Evolutionary conservation across 108 stramenopile species (phyloP).

Genomic region (Nitzschia putrida): DNA sequence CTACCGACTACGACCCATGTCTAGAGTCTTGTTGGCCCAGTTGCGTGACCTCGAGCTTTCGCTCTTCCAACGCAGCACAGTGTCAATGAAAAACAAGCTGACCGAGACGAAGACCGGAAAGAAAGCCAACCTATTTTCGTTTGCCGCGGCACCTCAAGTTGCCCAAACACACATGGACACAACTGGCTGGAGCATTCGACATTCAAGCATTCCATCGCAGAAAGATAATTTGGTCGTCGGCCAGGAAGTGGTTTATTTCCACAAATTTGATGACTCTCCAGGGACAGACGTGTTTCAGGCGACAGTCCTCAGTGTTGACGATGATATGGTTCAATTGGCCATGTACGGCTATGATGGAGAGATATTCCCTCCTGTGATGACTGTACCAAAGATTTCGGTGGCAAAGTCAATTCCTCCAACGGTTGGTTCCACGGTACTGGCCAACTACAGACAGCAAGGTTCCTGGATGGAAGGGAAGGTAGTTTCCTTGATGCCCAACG

Average conservation of each 20-base stretch:
- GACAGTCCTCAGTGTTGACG: slow-evolving; percentile 7
- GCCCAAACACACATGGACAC: neutral
- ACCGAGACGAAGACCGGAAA: neutral
- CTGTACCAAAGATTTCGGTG: neutral
- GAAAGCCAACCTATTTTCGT: neutral
- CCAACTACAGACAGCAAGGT: slow-evolving; percentile 7
- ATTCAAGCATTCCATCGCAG: neutral
- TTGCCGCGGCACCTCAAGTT: neutral
- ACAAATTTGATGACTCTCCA: neutral
- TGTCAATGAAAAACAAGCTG: neutral
- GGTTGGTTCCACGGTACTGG: slow-evolving; percentile 29
- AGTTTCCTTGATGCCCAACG: slow-evolving; percentile 25
- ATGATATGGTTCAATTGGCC: slow-evolving; percentile 24
- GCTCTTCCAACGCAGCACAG: slow-evolving; percentile 1
- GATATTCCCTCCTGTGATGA: neutral
- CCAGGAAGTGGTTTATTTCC: neutral
- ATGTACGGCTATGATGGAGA: slow-evolving; percentile 25
- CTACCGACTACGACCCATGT: slow-evolving; percentile 19
- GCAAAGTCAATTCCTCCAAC: neutral
- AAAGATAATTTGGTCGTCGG: neutral
- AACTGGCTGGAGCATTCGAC: neutral
- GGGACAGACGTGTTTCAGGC: neutral
- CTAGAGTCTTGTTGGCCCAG: slow-evolving; percentile 22
- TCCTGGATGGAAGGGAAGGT: slow-evolving; percentile 25
- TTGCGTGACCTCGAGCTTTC: slow-evolving; percentile 12